Percentiles rank a stretch among this genome's conserved stretches.
These are phyloP conservation scores for Penicillium thymicola DNA, from an alignment of 2,329 filamentous ascomycete genomes.

Conservation along the genomic window DNA sequence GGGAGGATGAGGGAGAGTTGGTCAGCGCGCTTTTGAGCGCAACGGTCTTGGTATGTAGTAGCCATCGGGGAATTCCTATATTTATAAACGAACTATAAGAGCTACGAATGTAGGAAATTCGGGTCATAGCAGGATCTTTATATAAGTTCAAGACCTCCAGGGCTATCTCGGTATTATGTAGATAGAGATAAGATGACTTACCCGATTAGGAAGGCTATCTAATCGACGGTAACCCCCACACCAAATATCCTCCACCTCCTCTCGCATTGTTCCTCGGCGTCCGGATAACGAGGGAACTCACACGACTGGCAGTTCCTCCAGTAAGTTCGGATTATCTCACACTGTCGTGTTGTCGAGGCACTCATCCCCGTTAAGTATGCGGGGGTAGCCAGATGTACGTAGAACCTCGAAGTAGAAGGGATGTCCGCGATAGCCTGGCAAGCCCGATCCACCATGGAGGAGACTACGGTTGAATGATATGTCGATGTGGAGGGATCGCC, in stretches of 20 bases:
- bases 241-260: constrained; percentile 31
- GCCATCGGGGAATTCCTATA: not conserved
- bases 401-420: constrained; percentile 36
- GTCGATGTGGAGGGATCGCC: not conserved
- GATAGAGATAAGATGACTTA: constrained; percentile 22
- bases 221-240: constrained; percentile 10
- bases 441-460: constrained; percentile 33
- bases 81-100: not conserved
- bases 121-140: not conserved
- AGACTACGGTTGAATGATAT: constrained; percentile 18
- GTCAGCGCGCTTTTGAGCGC: constrained; percentile 22
- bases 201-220: constrained; percentile 24
- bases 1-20: constrained; percentile 22
- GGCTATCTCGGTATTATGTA: not conserved
- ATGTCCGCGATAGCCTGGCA: constrained; percentile 36
- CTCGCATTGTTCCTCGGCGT: constrained; percentile 34
- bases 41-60: constrained; percentile 22
- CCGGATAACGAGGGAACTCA: constrained; percentile 40
- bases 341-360: constrained; percentile 33
- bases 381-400: constrained; percentile 40
- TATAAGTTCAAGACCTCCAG: not conserved
- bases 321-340: constrained; percentile 36
- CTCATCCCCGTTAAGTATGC: constrained; percentile 41
- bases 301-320: constrained; percentile 40
- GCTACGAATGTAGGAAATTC: not conserved